phyloP scores from a whole-genome alignment of 257 asterid species.

The Solanum dulcamara region DNA sequence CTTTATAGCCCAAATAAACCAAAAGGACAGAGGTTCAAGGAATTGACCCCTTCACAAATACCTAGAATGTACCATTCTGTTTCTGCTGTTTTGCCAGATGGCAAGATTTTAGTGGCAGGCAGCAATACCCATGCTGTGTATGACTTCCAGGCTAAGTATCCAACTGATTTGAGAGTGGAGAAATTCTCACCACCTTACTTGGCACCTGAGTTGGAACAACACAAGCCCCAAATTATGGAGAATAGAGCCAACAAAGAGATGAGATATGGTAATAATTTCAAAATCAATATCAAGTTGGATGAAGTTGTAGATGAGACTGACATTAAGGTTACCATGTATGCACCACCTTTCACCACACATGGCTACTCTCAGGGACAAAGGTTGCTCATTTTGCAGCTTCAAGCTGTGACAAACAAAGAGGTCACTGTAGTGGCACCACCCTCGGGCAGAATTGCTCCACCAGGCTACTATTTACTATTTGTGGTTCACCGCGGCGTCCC shows the following conservation, averaged over 20 bases:
- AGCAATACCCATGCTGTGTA: conserved; percentile 65
- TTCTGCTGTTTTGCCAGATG: conserved; percentile 52
- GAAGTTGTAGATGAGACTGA: background rate
- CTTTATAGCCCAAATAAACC: conserved; percentile 39
- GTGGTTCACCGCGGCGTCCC: conserved; percentile 76
- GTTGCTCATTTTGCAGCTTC: conserved; percentile 45
- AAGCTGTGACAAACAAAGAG: background rate
- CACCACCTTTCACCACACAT: conserved; percentile 92
- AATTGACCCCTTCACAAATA: conserved; percentile 29
- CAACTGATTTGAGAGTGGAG: conserved; percentile 66
- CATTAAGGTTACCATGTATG: conserved; percentile 55
- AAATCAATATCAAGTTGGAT: background rate
- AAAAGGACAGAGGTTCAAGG: conserved; percentile 37
- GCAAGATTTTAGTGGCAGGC: conserved; percentile 60
- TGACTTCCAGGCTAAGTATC: conserved; percentile 28
- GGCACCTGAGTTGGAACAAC: conserved; percentile 23
- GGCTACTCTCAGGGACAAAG: conserved; percentile 86
- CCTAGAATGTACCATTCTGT: conserved; percentile 82
- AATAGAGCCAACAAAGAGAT: conserved; percentile 7
- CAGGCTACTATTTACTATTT: conserved; percentile 63
- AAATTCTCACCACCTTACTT: conserved; percentile 77
- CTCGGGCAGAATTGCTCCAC: conserved; percentile 63
- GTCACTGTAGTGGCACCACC: conserved; percentile 61
- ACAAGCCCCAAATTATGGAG: conserved; percentile 29
- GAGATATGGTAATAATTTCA: conserved; percentile 37